Conservation (phyloP, 2,329 filamentous ascomycete genomes). For the Ophiostoma sp. region DNA sequence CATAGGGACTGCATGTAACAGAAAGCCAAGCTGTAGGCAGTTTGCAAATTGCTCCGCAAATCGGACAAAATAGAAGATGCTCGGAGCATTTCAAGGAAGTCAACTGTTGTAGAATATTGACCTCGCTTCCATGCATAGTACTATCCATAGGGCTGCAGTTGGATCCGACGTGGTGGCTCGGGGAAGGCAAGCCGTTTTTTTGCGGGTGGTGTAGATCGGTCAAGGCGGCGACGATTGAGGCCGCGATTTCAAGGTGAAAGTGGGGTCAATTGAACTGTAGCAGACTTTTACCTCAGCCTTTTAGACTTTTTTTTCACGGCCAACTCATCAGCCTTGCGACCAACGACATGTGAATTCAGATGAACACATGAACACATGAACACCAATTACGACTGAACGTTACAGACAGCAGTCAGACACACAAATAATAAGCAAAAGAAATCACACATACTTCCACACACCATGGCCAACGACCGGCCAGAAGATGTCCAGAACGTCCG, state of each 20-base stretch:
- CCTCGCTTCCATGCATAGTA: neutral
- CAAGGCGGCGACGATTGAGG: neutral
- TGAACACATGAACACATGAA: neutral
- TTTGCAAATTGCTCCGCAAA: too few species aligned
- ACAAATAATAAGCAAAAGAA: neutral
- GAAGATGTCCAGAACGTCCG: neutral
- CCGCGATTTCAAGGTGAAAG: conserved; percentile 2
- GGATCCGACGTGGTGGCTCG: too few species aligned
- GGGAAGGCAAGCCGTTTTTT: too few species aligned
- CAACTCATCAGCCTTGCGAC: neutral
- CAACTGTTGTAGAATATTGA: too few species aligned
- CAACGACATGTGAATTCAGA: neutral
- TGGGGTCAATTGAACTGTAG: neutral
- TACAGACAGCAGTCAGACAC: neutral
- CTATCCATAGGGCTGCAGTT: neutral
- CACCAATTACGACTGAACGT: neutral
- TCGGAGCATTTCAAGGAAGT: neutral
- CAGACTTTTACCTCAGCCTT: neutral
- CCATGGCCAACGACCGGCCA: neutral
- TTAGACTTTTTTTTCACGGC: neutral
- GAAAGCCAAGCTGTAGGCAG: too few species aligned
- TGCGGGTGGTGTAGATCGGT: too few species aligned
- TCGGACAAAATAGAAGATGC: neutral
- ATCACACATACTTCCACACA: neutral
- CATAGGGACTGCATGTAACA: too few species aligned